Evolutionary conservation across 176 grass and related monocot species (phyloP), one percentile per base, ranked within the genome.

Genomic region (Echinochloa phyllopogon): DNA sequence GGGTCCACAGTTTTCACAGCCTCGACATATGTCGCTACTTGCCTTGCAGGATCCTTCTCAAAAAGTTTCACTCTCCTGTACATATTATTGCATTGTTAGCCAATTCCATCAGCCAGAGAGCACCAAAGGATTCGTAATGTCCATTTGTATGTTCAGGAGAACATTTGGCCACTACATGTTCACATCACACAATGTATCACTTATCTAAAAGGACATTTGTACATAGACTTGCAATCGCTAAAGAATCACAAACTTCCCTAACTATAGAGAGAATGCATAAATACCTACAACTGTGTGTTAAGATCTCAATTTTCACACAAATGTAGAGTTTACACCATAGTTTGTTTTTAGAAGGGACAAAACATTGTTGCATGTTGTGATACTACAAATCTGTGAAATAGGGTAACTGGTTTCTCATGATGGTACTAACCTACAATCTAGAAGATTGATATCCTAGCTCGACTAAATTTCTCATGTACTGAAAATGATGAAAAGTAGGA

Each of bases 1-100:
- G 94, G 94, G 69, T 97, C 94, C 29, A 97, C 87, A 47, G 91
- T 97, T 88, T 89, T 97, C 55, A 97, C 94, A 45, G 94, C 94
- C 77, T 97, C 94, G 50, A 89, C 92, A 83, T 97, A 97, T 43
- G 91, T 97, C 1, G 80, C 82, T 67, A 90, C 94, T 69, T 97
- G 91, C 78, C 74, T 89, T 62, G 80, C 77, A 60, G 91, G 88
- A 36, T 97, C 84, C 73, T 91, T 88, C 45, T 94, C 94, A 80
- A 97, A 97, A 72, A 94, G 89, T 59, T 94, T 97, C 62, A 97
- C 91, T 84, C 94, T 83, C 88, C 93, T 95, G 87, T 58, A 88
- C 51, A 83, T 43, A 83, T 87, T 75, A 68, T 74, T 39, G 5
- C 23, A 73, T 5, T 72, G 48, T 89, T 80, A 92, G 79, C 24